Percentiles rank a stretch among this genome's conserved stretches.
phyloP scores from a whole-genome alignment of 2,329 filamentous ascomycete genomes.

The Trichoderma sp. region DNA sequence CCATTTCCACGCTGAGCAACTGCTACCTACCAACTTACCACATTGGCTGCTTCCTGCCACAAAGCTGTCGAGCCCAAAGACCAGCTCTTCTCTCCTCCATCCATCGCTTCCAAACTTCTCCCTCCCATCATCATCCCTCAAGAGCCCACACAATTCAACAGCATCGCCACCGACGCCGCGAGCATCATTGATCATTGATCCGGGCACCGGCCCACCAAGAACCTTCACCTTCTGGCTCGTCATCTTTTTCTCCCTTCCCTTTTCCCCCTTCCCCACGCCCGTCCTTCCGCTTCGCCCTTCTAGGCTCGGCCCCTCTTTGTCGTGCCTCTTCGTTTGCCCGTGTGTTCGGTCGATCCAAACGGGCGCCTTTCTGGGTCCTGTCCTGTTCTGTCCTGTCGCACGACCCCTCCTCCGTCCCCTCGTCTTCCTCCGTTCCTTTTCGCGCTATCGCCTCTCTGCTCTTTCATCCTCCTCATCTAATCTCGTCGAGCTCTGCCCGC shows the following conservation, averaged over 20 bases:
- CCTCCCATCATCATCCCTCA: conserved; percentile 8
- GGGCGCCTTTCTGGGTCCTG: conserved; percentile 9
- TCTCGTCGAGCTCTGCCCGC: conserved; percentile 15
- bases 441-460: conserved; percentile 10
- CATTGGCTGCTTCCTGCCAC: neutral
- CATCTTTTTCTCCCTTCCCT: conserved; percentile 19
- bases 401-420: conserved; percentile 28
- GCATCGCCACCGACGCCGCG: conserved; percentile 10
- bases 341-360: conserved; percentile 22
- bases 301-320: conserved; percentile 20
- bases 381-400: conserved; percentile 16
- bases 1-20: no score
- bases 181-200: conserved; percentile 22
- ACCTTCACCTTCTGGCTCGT: conserved; percentile 22
- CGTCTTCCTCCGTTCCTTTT: neutral
- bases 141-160: neutral
- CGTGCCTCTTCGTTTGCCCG: conserved; percentile 18
- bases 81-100: neutral
- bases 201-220: conserved; percentile 4
- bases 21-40: no score
- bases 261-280: conserved; percentile 19
- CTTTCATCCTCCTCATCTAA: conserved; percentile 25
- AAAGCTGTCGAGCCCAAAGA: neutral
- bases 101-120: neutral
- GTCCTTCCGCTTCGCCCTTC: conserved; percentile 21